Base-by-base conservation (phyloP, 2,329 filamentous ascomycete genomes). In the Neofusicoccum umdonicola region DNA sequence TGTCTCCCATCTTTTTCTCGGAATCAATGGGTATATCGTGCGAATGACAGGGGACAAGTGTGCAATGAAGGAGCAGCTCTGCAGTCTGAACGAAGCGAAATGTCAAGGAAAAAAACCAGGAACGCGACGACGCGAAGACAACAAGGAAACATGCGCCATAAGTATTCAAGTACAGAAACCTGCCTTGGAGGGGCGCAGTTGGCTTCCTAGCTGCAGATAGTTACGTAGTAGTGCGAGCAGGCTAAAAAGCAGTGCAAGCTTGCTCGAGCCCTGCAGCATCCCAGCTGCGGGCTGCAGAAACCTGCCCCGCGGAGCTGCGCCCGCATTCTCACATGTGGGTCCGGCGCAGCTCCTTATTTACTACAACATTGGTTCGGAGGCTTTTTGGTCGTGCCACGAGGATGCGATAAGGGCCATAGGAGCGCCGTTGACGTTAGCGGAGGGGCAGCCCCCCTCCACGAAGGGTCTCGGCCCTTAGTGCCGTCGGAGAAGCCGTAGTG, bases 371-470 rank as follows among this genome's bases (percentile, higher is more conserved):
- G 6, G 15, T 19, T 2, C 6, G 34, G 7, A 31, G 27, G 5
- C 27, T 31, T 39, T 4, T 42, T 48, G 45, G 17, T 48, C 19
- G 37, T 56, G 37, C 37, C 39, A 31, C 39, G 17, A 58, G 56
- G 41, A 31, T 60, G 27, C 60, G 60, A 62, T 62, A 62, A 62
- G 60, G 27, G 13, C 5, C 12, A 22, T 34, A 13, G 6, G 48
- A 52, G 39, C 45, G 47, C 60, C 47, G 39, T 62, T 62, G 60
- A 62, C 60, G 60, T 52, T 22, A 37, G 39, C 22, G 22, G 12
- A 50, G 19, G 12, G 44, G 17, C 58, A 27, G 34, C 17, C 47
- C 45, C 7, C 17, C 5, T 42, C 34, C 42, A 22, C 52, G 39
- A 57, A 31, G 7, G 52, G 39, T 42, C 52, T 57, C 52, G 52